Base-by-base conservation (phyloP, 495 filamentous ascomycete genomes). In the Astrothelium macrocarpum region DNA sequence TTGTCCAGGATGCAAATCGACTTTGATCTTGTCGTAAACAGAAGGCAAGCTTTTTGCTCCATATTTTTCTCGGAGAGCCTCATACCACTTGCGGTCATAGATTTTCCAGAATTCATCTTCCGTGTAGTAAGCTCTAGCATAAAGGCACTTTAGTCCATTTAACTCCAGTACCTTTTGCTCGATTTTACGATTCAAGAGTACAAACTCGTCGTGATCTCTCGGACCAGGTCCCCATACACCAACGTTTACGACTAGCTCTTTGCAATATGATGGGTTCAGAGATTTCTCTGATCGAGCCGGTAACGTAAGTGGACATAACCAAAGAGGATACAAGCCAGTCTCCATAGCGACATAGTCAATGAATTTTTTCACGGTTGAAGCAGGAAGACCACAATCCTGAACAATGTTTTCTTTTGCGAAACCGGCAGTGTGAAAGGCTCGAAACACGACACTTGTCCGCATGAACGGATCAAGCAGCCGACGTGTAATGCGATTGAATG, bases 361-460 rank as follows among this genome's bases (percentile, higher is more conserved):
- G 60, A 86, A 83, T 25, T 73, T 59, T 67, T 78, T 75, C 4
- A 76, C 77, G 1, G 77, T 80, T 32, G 70, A 69, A 45, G 78
- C 78, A 1, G 83, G 83, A 66, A 86, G 71, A 53, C 81, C 81
- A 26, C 84, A 69, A 66, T 86, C 83, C 67, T 86, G 83, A 25
- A 85, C 78, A 32, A 86, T 71, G 66, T 82, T 82, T 58, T 78
- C 73, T 29, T 75, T 75, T 53, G 75, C 76, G 68, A 84, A 76
- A 42, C 82, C 82, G 23, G 77, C 80, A 31, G 76, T 81, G 73
- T 86, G 82, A 1, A 85, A 71, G 1, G 83, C 83, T 26, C 81
- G 80, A 74, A 84, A 86, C 69, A 86, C 78, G 78, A 84, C 84
- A 20, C 84, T 75, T 53, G 85, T 87, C 70, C 85, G 85, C 63